Evolutionary conservation across 108 stramenopile genomes (phyloP).

Genomic region (Epithemia pelagica): DNA sequence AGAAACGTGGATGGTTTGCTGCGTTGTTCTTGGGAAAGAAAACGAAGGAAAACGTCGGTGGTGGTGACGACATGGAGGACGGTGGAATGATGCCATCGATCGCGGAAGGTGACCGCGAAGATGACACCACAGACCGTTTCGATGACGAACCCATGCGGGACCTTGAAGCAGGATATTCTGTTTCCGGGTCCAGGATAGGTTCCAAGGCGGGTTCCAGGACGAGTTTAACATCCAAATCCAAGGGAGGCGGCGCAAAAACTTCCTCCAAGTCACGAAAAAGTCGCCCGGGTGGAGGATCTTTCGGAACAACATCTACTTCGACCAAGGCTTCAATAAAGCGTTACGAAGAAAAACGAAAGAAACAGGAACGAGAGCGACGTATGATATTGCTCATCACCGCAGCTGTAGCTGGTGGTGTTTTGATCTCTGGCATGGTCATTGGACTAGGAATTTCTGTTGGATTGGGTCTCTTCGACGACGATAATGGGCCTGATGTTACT

Average conservation of each 20-base stretch:
- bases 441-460: background rate
- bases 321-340: background rate
- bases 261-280: background rate
- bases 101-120: background rate
- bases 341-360: background rate
- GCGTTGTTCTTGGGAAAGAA: background rate
- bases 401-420: background rate
- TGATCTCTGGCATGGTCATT: background rate
- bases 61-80: background rate
- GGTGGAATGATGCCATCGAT: background rate
- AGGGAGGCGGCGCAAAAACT: too few relatives aligned
- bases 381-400: background rate
- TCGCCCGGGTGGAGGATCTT: too few relatives aligned
- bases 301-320: too few relatives aligned
- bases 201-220: background rate
- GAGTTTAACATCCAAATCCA: background rate
- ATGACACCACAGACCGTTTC: too few relatives aligned
- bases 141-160: too few relatives aligned
- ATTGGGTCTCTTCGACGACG: background rate
- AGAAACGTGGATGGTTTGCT: background rate
- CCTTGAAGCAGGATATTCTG: too few relatives aligned
- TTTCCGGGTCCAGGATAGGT: too few relatives aligned
- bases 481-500: background rate
- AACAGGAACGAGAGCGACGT: background rate
- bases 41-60: background rate